These are phyloP conservation scores for Leccinum holopus DNA, from an alignment of 1,284 basidiomycete genomes.

Conservation along the genomic window DNA sequence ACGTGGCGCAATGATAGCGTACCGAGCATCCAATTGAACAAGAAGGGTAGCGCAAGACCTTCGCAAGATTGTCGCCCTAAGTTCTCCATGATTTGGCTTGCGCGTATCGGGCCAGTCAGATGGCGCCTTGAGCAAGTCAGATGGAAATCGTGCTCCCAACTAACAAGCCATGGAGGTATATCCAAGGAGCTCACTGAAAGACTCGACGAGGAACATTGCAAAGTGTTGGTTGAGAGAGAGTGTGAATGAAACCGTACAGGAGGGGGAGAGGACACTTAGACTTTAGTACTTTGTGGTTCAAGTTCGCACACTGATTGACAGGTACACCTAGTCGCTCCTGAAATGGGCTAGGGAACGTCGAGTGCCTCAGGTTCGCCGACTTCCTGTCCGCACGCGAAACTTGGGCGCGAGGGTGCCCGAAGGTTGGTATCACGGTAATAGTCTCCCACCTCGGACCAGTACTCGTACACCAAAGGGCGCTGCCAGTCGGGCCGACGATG, in stretches of 20 bases:
- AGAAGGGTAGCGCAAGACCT: slow-evolving; percentile 85
- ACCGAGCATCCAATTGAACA: slow-evolving; percentile 90
- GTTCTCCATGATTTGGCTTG: slow-evolving; percentile 82
- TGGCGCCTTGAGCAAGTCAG: slow-evolving; percentile 7
- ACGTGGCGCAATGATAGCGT: slow-evolving; percentile 28
- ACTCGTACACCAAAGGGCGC: slow-evolving; percentile 62
- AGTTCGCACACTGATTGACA: slow-evolving; percentile 40
- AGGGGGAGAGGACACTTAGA: background rate
- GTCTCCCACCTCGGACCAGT: slow-evolving; percentile 73
- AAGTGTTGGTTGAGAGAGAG: background rate
- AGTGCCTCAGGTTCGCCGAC: slow-evolving; percentile 58
- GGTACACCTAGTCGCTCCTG: slow-evolving; percentile 59
- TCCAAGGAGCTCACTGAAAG: slow-evolving; percentile 59
- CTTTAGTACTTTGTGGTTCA: slow-evolving; percentile 2
- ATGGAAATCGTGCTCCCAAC: slow-evolving; percentile 83
- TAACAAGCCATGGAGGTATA: slow-evolving; percentile 82
- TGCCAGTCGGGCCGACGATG: slow-evolving; percentile 36
- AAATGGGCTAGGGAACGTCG: slow-evolving; percentile 58
- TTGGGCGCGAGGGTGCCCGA: slow-evolving; percentile 50
- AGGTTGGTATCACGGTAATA: slow-evolving; percentile 82
- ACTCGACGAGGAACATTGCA: slow-evolving; percentile 18
- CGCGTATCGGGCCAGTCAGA: slow-evolving; percentile 8
- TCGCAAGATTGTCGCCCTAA: slow-evolving; percentile 72
- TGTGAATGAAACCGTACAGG: too few relatives aligned
- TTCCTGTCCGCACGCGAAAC: slow-evolving; percentile 44